Conservation (phyloP, 768 basidiomycete species). For the Pluteus cervinus region DNA sequence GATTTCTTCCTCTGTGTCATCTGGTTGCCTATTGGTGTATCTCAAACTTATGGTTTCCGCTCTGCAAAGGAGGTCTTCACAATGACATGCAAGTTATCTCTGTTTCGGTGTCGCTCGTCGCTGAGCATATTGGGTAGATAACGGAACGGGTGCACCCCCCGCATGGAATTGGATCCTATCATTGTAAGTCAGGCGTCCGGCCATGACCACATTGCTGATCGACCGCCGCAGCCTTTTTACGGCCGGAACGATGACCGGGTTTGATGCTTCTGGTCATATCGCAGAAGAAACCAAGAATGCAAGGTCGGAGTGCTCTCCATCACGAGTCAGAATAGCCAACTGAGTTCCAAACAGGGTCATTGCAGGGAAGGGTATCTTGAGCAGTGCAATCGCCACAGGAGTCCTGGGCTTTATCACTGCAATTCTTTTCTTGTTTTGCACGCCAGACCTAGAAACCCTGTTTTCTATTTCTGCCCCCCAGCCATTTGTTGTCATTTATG, state of each 20-base stretch:
- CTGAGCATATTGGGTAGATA: constrained; percentile 42
- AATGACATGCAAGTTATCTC: constrained; percentile 52
- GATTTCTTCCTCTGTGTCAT: constrained; percentile 87
- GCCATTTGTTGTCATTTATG: constrained; percentile 87
- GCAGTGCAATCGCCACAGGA: constrained; percentile 72
- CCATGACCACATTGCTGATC: background rate
- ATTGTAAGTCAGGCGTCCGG: constrained; percentile 41
- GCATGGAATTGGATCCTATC: constrained; percentile 92
- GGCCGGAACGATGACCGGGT: constrained; percentile 84
- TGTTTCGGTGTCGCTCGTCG: background rate
- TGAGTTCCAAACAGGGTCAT: constrained; percentile 62
- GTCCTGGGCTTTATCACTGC: constrained; percentile 72
- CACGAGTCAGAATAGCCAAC: too few species aligned
- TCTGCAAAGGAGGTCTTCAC: constrained; percentile 81
- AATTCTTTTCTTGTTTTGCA: constrained; percentile 81
- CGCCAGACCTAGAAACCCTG: constrained; percentile 68
- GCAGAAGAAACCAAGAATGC: constrained; percentile 88
- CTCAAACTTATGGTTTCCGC: constrained; percentile 85
- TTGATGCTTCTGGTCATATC: constrained; percentile 85
- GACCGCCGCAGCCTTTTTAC: constrained; percentile 63
- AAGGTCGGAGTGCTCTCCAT: constrained; percentile 32
- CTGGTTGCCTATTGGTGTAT: constrained; percentile 91
- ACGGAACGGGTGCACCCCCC: constrained; percentile 80
- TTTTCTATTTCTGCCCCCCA: constrained; percentile 81
- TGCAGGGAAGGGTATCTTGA: constrained; percentile 79